Base-by-base conservation (phyloP, 78 protist species). In the Dictyostelium discoideum region DNA sequence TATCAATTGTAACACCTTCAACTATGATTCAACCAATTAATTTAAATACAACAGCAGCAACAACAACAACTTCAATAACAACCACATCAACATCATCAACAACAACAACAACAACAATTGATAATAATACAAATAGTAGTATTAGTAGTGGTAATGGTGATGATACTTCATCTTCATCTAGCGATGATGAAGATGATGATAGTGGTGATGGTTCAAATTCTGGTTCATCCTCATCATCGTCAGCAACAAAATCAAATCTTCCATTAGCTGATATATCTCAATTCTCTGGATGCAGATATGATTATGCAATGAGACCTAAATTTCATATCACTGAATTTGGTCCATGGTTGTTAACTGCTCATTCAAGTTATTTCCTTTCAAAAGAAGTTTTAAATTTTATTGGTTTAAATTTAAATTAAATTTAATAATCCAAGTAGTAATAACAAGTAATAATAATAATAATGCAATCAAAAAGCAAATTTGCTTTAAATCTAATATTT, bases 211-310 rank as follows among this genome's bases (percentile, higher is more conserved):
- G n/a, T 0, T 67, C 76, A n/a, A 65, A 10, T 63, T 20, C 29
- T 63, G 24, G 22, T n/a, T 9, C 74, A 22, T 6, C 74, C 11
- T 26, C 77, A 11, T 11, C 32, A 26, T 26, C 77, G 0, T 26
- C 39, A 11, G 26, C 24, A 11, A 3, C 5, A 24, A 69, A 69
- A 69, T 29, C 32, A 26, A 69, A 69, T 26, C 69, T 60, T 60
- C 69, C 69, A 20, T 26, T 26, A 24, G 77, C 32, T 69, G 77
- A 69, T 24, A 24, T 69, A 0, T 69, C 73, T 9, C 73, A 80
- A 22, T 89, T 78, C 83, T 77, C 81, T 11, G 94, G 94, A 57
- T 50, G 44, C 29, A 57, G 94, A 81, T 89, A 60, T 81, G 94
- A 89, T 81, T 89, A 74, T 57, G 84, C 84, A 80, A 13, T 89